Evolutionary conservation across 805 yeast genomes (phyloP).

Genomic region (Candida incommunis): DNA sequence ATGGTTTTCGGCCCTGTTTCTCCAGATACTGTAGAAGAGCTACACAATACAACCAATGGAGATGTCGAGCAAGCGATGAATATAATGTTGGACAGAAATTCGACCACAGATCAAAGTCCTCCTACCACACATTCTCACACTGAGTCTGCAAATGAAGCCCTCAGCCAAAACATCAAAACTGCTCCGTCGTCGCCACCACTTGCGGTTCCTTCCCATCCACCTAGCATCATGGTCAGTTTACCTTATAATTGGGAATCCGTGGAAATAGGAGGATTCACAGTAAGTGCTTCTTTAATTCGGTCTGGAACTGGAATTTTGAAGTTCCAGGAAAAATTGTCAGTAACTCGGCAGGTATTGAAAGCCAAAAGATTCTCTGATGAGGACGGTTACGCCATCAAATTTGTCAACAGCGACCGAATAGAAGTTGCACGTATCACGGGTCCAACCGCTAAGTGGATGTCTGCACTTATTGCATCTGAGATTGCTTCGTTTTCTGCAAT

Average conservation of each 20-base stretch:
- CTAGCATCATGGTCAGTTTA: background rate
- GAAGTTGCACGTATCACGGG: slow-evolving; percentile 72
- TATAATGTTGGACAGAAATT: background rate
- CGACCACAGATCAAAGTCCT: background rate
- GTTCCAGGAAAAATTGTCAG: background rate
- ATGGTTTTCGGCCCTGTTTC: too few relatives aligned
- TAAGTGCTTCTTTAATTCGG: background rate
- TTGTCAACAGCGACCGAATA: slow-evolving; percentile 22
- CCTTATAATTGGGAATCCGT: background rate
- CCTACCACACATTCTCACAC: background rate
- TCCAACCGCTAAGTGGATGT: slow-evolving; percentile 47
- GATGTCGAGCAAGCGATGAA: background rate
- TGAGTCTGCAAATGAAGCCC: background rate
- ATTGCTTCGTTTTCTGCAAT: slow-evolving; percentile 42
- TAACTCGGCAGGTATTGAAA: background rate
- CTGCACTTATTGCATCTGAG: slow-evolving; percentile 46
- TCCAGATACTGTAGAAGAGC: too few relatives aligned
- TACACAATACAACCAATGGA: too few relatives aligned
- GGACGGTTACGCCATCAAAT: slow-evolving; percentile 18
- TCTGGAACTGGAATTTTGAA: background rate
- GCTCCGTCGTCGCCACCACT: background rate
- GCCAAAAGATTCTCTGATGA: background rate
- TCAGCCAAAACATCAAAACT: too few relatives aligned
- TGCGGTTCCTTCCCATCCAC: background rate
- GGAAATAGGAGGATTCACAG: background rate